Base-by-base conservation (phyloP, 2,329 filamentous ascomycete species). In the Lomentospora prolificans region DNA sequence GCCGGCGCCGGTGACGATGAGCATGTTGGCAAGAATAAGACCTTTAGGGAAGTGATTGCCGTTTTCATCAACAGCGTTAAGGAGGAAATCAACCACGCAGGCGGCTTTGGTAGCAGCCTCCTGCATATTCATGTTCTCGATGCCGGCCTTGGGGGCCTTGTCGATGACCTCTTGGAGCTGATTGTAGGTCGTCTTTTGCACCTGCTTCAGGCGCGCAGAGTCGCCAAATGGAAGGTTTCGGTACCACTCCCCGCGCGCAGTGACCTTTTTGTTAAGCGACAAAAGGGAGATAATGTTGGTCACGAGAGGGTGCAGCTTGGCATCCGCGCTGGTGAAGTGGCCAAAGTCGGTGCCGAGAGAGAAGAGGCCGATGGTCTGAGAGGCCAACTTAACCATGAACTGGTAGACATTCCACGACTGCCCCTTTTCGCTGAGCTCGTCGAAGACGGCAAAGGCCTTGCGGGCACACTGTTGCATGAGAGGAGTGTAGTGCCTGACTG, bases 401-500 rank as follows among this genome's bases (percentile, higher is more conserved):
- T 69, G 70, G 58, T 77, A 77, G 3, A 75, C 75, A 57, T 78
- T 77, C 66, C 68, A 77, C 3, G 73, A 69, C 58, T 75, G 70
- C 3, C 67, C 72, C 0, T 70, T 64, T 30, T 73, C 64, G 58
- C 81, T 79, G 0, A 85, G 68, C 51, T 73, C 69, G 57, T 78
- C 75, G 30, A 78, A 76, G 1, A 77, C 72, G 4, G 67, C 69
- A 62, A 77, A 82, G 0, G 77, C 65, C 17, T 75, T 68, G 59
- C 81, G 74, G 2, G 80, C 71, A 0, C 75, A 76, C 50, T 70
- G 64, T 59, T 83, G 79, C 79, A 85, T 84, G 0, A 72, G 74
- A 0, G 81, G 79, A 0, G 78, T 74, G 58, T 85, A 84, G 60
- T 84, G 81, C 1, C 77, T 70, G 3, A 85, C 79, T 0, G 81